These are phyloP conservation scores for Cyclotella atomus DNA, from an alignment of 108 stramenopile species.

Conservation along the genomic window DNA sequence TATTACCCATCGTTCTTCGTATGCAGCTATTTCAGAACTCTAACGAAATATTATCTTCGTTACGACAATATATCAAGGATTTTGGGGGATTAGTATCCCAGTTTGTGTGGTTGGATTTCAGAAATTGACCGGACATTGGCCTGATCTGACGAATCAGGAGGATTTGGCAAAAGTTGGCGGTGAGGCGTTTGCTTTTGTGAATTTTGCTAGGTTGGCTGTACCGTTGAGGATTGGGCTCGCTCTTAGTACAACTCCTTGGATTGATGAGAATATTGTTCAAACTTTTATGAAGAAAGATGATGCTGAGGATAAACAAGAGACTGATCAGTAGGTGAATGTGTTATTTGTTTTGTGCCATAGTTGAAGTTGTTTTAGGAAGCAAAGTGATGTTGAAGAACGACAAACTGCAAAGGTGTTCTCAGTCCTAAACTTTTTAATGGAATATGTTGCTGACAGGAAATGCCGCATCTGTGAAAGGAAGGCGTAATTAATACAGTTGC, in stretches of 20 bases:
- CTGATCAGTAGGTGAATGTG: too few species aligned
- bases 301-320: too few species aligned
- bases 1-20: not conserved
- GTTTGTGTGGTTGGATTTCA: conserved; percentile 72
- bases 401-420: too few species aligned
- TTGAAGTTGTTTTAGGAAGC: too few species aligned
- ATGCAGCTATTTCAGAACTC: conserved; percentile 10
- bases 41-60: not conserved
- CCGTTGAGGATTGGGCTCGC: conserved; percentile 87
- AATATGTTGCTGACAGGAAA: too few species aligned
- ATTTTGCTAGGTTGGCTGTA: conserved; percentile 90
- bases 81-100: conserved; percentile 82
- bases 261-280: conserved; percentile 79
- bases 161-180: conserved; percentile 78
- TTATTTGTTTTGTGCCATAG: too few species aligned
- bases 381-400: too few species aligned
- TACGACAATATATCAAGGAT: conserved; percentile 18
- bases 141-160: conserved; percentile 74
- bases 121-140: conserved; percentile 80
- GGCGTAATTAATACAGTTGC: not conserved
- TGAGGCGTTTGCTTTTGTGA: conserved; percentile 91
- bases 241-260: conserved; percentile 77
- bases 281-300: conserved; percentile 48
- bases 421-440: too few species aligned
- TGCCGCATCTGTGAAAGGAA: too few species aligned